Evolutionary conservation across 2,329 filamentous ascomycete genomes (phyloP).

Genomic region (Nakataea oryzae): DNA sequence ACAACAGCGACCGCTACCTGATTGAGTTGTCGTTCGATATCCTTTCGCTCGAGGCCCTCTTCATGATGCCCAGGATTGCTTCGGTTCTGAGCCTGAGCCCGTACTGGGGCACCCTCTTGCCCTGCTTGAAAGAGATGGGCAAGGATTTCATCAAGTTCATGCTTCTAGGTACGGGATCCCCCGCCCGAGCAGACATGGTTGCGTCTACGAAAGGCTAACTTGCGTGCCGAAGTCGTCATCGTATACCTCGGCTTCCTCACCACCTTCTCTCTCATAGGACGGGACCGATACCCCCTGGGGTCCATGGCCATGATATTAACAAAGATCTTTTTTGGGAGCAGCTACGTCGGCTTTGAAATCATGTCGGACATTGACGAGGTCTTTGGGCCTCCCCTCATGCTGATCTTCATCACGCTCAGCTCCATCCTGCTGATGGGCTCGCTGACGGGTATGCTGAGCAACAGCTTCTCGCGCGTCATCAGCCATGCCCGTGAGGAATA

Average conservation of each 20-base stretch:
- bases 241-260: conserved; percentile 84
- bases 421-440: conserved; percentile 72
- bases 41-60: conserved; percentile 77
- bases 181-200: background rate
- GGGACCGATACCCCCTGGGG: conserved; percentile 52
- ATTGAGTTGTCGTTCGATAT: conserved; percentile 79
- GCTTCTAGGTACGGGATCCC: conserved; percentile 21
- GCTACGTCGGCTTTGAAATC: conserved; percentile 62
- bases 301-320: conserved; percentile 69
- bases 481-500: conserved; percentile 63
- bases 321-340: conserved; percentile 73
- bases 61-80: conserved; percentile 82
- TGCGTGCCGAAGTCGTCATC: conserved; percentile 48
- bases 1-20: conserved; percentile 46
- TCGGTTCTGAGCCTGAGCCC: conserved; percentile 79
- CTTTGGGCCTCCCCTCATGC: conserved; percentile 51
- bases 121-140: conserved; percentile 87
- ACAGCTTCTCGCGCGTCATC: conserved; percentile 59
- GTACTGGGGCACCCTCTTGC: conserved; percentile 84
- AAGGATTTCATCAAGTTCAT: conserved; percentile 84
- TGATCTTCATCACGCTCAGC: conserved; percentile 67
- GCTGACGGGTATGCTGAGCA: conserved; percentile 67
- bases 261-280: conserved; percentile 70
- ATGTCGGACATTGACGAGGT: conserved; percentile 47
- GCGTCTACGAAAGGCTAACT: background rate